Evolutionary conservation across 345 rosid species (phyloP).

Genomic region (Aegle marmelos): DNA sequence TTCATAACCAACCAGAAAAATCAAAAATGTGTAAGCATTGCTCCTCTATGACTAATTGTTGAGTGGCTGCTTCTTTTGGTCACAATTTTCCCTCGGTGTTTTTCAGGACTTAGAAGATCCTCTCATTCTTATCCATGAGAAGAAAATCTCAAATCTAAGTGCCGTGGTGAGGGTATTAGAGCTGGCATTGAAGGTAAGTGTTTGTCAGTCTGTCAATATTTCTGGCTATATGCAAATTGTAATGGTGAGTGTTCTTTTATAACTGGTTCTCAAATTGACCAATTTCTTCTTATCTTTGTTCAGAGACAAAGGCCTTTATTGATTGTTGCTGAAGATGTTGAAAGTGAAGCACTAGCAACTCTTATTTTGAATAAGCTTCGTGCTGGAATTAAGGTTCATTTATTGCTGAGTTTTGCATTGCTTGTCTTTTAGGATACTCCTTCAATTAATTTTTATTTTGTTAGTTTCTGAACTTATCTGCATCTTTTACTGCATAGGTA

Average conservation of each 20-base stretch:
- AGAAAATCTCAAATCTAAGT: conserved; percentile 76
- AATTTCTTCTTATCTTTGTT: conserved; percentile 12
- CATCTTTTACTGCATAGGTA: conserved; percentile 38
- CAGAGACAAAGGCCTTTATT: conserved; percentile 87
- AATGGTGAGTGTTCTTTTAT: not conserved
- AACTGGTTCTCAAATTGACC: not conserved
- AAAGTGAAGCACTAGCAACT: conserved; percentile 86
- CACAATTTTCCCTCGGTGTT: not conserved
- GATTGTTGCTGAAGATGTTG: conserved; percentile 94
- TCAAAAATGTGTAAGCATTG: conserved; percentile 85
- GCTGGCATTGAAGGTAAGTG: conserved; percentile 77
- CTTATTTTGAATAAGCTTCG: conserved; percentile 92
- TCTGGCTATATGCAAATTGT: not conserved
- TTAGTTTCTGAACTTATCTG: conserved; percentile 1
- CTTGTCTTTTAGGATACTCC: not conserved
- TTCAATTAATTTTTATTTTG: not conserved
- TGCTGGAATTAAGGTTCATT: conserved; percentile 86
- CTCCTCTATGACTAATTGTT: not conserved
- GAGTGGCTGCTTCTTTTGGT: not conserved
- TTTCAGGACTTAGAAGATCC: conserved; percentile 94
- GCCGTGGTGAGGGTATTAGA: conserved; percentile 89
- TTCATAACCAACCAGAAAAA: conserved; percentile 83
- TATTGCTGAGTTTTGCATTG: not conserved
- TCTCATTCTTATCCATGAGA: conserved; percentile 91
- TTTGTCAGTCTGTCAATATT: not conserved